phyloP scores from a whole-genome alignment of 2,329 filamentous ascomycete species.

The Paecilomyces niveus region DNA sequence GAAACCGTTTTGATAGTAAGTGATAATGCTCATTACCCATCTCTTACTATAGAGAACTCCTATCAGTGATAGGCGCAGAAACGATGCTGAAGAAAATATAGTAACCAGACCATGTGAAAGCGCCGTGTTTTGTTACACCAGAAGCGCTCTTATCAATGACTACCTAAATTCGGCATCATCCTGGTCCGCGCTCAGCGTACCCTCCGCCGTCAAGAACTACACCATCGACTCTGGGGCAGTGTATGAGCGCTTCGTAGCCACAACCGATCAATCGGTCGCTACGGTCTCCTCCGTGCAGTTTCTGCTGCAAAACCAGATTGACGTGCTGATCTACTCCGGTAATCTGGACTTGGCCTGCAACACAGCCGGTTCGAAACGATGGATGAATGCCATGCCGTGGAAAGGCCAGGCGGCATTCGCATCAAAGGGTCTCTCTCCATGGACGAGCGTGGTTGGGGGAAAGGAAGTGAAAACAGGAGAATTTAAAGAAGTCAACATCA shows the following conservation, averaged over 20 bases:
- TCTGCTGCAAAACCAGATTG: constrained; percentile 28
- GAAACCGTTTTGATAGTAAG: constrained; percentile 38
- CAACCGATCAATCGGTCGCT: background rate
- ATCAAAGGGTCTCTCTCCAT: constrained; percentile 8
- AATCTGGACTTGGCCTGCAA: constrained; percentile 37
- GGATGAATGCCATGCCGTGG: constrained; percentile 11
- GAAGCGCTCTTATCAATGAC: constrained; percentile 18
- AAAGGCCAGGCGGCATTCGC: constrained; percentile 13
- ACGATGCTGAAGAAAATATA: background rate
- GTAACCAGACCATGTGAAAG: constrained; percentile 18
- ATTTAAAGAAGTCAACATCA: constrained; percentile 10
- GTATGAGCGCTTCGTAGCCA: background rate
- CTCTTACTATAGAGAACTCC: background rate
- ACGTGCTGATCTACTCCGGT: constrained; percentile 34
- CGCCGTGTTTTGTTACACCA: constrained; percentile 6
- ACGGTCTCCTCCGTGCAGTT: constrained; percentile 16
- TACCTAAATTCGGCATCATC: constrained; percentile 28
- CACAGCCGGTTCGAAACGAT: constrained; percentile 29
- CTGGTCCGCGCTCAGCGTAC: constrained; percentile 24
- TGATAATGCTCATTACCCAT: background rate
- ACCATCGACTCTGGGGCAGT: constrained; percentile 8
- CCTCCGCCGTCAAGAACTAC: constrained; percentile 25
- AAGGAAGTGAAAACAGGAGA: constrained; percentile 5
- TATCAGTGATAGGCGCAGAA: background rate
- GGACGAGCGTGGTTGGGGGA: constrained; percentile 8